Base-by-base conservation (phyloP, 2,329 filamentous ascomycete genomes). In the Neofusicoccum sp. region DNA sequence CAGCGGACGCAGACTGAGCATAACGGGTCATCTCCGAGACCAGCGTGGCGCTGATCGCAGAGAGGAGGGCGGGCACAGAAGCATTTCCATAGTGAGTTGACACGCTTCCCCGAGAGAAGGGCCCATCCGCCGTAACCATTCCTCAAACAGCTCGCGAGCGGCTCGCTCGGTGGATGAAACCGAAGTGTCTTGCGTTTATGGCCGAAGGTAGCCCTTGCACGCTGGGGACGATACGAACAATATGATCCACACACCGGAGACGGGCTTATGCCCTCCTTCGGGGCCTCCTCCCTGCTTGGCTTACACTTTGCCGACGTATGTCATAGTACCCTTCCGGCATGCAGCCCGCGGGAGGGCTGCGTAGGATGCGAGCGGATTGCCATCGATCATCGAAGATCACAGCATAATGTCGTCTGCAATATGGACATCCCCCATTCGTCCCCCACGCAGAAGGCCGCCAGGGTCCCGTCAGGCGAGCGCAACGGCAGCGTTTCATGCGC, bases 331-430 rank as follows among this genome's bases (percentile, higher is more conserved):
- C 36, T 40, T 61, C 51, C 49, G 40, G 59, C 40, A 56, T 61
- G 59, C 49, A 54, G 41, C 40, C 59, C 40, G 59, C 59, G 49
- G 49, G 45, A 53, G 47, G 45, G 54, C 54, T 58, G 54, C 47
- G 38, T 43, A 56, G 59, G 48, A 54, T 54, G 59, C 26, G 59
- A 45, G 20, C 45, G 49, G 59, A 56, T 38, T 56, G 33, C 40
- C 59, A 54, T 56, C 59, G 59, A 61, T 61, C 59, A 61, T 56
- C 59, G 59, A 61, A 61, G 48, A 61, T 61, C 59, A 47, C 48
- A 47, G 49, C 59, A 61, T 56, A 61, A 61, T 47, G 34, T 47
- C 41, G 41, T 47, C 48, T 54, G 40, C 49, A 56, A 48, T 61
- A 56, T 60, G 58, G 41, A 28, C 48, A 61, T 56, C 59, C 49